Evolutionary conservation across 805 yeast species (phyloP).

Genomic region (Tetrapisispora fleetii): DNA sequence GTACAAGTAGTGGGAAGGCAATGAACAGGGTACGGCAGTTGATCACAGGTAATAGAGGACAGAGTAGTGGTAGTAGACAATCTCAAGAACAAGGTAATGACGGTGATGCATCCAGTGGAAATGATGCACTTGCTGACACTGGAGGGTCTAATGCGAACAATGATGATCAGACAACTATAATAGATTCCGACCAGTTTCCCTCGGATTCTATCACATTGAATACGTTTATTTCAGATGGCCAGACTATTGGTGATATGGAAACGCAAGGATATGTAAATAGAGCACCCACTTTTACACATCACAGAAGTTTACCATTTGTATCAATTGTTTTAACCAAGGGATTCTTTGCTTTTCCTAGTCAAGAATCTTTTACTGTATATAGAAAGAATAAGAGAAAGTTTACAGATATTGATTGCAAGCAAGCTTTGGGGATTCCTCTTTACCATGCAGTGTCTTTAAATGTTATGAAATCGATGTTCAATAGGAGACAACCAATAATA

Average conservation of each 20-base stretch:
- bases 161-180: conserved; percentile 14
- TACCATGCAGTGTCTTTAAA: conserved; percentile 27
- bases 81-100: not conserved
- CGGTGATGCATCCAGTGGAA: not conserved
- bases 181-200: conserved; percentile 5
- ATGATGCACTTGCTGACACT: not conserved
- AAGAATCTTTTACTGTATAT: conserved; percentile 22
- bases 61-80: no score
- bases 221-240: conserved; percentile 18
- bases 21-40: conserved; percentile 14
- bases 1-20: not conserved
- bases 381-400: conserved; percentile 22
- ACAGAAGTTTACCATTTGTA: conserved; percentile 27
- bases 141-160: not conserved
- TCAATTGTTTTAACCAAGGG: conserved; percentile 31
- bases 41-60: conserved; percentile 3
- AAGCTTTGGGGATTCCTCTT: conserved; percentile 29
- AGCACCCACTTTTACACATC: conserved; percentile 18
- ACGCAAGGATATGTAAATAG: conserved; percentile 24
- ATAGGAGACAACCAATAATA: conserved; percentile 20
- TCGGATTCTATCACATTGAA: conserved; percentile 12
- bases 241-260: conserved; percentile 23
- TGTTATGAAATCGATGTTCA: conserved; percentile 24
- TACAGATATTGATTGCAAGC: conserved; percentile 11
- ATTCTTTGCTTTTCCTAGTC: conserved; percentile 31